Evolutionary conservation across 345 rosid genomes (phyloP).

Genomic region (Salix arbutifolia): DNA sequence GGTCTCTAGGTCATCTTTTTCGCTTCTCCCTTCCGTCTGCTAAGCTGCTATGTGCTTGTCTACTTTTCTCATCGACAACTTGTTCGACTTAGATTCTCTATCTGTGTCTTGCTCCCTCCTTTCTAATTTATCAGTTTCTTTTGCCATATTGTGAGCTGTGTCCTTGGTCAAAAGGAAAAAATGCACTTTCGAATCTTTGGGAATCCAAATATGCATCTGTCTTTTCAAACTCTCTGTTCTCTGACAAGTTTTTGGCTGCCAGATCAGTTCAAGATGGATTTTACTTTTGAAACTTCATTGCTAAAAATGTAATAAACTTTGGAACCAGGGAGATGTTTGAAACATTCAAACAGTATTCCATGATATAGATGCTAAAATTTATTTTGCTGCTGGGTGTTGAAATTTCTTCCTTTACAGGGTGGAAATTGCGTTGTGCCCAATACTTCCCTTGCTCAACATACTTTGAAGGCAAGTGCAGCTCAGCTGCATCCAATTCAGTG

Average conservation of each 20-base stretch:
- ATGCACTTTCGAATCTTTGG: background rate
- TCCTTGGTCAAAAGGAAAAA: background rate
- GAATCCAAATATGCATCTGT: background rate
- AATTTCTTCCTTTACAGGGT: conserved; percentile 47
- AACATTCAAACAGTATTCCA: background rate
- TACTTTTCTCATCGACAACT: background rate
- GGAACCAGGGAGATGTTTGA: background rate
- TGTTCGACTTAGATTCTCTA: background rate
- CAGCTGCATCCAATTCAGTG: conserved; percentile 46
- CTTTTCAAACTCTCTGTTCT: background rate
- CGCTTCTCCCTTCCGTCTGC: background rate
- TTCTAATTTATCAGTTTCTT: background rate
- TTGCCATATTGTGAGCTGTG: background rate
- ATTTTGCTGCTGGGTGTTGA: background rate
- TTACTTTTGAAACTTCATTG: background rate
- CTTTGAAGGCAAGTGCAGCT: conserved; percentile 70
- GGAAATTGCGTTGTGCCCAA: conserved; percentile 70
- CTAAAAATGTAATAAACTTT: background rate
- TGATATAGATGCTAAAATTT: background rate
- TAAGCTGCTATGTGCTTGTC: background rate
- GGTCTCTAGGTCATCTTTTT: background rate
- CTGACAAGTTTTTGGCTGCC: background rate
- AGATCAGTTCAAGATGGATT: background rate
- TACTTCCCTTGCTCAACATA: conserved; percentile 68
- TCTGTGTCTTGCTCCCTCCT: background rate